Percentiles rank a stretch among this genome's conserved stretches.
Conservation (phyloP, 768 basidiomycete species). For the Tulasnella sp. region DNA sequence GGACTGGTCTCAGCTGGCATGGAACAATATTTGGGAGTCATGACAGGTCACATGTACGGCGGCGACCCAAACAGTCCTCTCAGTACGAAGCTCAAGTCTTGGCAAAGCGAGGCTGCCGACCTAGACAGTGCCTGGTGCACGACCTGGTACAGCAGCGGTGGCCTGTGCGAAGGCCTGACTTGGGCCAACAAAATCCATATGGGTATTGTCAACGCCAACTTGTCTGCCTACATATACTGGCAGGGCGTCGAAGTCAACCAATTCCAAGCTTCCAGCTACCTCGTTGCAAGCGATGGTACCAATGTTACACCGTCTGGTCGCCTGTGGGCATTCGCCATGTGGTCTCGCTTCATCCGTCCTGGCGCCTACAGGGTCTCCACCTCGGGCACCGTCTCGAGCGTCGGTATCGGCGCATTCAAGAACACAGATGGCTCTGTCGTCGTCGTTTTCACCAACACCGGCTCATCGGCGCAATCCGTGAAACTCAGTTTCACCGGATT, state of each 20-base stretch:
- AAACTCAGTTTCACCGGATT: background rate
- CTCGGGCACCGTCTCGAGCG: background rate
- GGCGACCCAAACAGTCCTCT: constrained; percentile 24
- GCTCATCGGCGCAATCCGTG: background rate
- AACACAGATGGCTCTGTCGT: constrained; percentile 30
- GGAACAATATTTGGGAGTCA: constrained; percentile 27
- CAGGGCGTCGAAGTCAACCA: constrained; percentile 30
- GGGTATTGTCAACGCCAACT: constrained; percentile 30
- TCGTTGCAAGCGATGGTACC: constrained; percentile 22
- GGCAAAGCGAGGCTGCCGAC: constrained; percentile 35
- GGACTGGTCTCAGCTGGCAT: constrained; percentile 31
- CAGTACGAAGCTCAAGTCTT: constrained; percentile 25
- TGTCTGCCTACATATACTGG: constrained; percentile 35
- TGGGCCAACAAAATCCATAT: constrained; percentile 27
- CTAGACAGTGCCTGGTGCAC: constrained; percentile 16
- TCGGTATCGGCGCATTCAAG: constrained; percentile 32
- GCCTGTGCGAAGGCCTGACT: constrained; percentile 10
- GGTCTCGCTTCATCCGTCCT: constrained; percentile 33
- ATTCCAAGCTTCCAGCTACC: constrained; percentile 7
- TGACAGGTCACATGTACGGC: constrained; percentile 30
- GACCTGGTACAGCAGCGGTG: constrained; percentile 15
- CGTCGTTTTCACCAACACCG: constrained; percentile 20
- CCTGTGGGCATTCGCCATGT: constrained; percentile 35
- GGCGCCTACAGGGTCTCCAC: constrained; percentile 32
- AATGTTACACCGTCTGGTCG: constrained; percentile 22